phyloP scores from a whole-genome alignment of 495 filamentous ascomycete genomes.

The Aspergillus campestris region DNA sequence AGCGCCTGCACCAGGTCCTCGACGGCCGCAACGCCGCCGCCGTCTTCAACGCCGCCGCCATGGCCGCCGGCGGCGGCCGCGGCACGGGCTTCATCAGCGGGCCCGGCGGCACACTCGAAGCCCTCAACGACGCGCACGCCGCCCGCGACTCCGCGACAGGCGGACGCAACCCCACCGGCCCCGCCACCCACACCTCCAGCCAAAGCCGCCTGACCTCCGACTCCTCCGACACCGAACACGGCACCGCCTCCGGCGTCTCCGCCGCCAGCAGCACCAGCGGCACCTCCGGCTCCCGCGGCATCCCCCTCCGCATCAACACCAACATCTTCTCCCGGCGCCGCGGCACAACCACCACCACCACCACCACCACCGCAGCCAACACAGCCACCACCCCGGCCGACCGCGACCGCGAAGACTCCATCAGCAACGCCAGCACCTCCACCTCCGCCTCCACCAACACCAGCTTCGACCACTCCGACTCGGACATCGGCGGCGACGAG shows the following conservation, averaged over 20 bases:
- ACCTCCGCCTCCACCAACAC: slow-evolving; percentile 24
- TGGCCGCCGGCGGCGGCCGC: slow-evolving; percentile 90
- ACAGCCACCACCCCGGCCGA: slow-evolving; percentile 14
- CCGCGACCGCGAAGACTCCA: slow-evolving; percentile 34
- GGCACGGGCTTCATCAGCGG: slow-evolving; percentile 47
- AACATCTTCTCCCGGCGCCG: slow-evolving; percentile 14
- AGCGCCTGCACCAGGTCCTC: slow-evolving; percentile 81
- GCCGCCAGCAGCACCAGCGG: slow-evolving; percentile 26
- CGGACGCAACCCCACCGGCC: neutral
- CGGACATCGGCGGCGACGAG: slow-evolving; percentile 24
- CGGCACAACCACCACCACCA: slow-evolving; percentile 11
- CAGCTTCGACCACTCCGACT: slow-evolving; percentile 37
- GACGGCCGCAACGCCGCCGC: slow-evolving; percentile 92
- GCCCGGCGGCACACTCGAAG: slow-evolving; percentile 37
- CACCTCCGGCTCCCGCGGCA: slow-evolving; percentile 23
- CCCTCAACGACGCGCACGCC: slow-evolving; percentile 30
- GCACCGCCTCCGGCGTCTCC: slow-evolving; percentile 22
- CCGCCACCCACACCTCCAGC: slow-evolving; percentile 19
- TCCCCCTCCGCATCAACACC: slow-evolving; percentile 39
- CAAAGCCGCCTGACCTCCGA: slow-evolving; percentile 31
- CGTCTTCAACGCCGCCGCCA: slow-evolving; percentile 95
- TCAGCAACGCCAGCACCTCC: slow-evolving; percentile 35
- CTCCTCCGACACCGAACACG: slow-evolving; percentile 41
- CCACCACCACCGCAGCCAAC: slow-evolving; percentile 11
- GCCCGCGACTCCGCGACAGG: slow-evolving; percentile 9